Evolutionary conservation across 805 yeast genomes (phyloP).

Genomic region (Ogataea trehalophila): DNA sequence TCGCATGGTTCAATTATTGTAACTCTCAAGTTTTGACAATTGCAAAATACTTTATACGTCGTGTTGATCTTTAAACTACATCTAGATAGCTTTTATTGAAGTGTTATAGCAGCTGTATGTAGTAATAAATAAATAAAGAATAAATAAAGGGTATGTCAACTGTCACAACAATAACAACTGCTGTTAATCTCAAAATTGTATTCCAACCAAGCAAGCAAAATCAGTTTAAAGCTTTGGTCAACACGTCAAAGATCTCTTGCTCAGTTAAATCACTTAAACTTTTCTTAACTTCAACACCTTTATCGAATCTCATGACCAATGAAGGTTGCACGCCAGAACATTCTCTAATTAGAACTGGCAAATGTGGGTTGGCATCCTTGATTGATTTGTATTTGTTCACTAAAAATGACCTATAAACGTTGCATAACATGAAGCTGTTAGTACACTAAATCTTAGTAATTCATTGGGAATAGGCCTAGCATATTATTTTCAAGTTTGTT

Average conservation of each 20-base stretch:
- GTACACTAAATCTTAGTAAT: not conserved
- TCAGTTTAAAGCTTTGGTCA: slow-evolving; percentile 11
- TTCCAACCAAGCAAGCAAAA: not conserved
- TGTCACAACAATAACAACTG: too few species aligned
- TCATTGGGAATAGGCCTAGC: too few species aligned
- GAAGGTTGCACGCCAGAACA: slow-evolving; percentile 68
- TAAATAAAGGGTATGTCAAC: too few species aligned
- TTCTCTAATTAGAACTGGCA: slow-evolving; percentile 78
- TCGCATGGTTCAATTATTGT: too few species aligned
- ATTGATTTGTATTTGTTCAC: slow-evolving; percentile 60
- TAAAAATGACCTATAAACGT: slow-evolving; percentile 46
- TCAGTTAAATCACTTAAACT: slow-evolving; percentile 45
- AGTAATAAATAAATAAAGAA: not conserved
- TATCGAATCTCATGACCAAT: slow-evolving; percentile 67
- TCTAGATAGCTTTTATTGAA: too few species aligned
- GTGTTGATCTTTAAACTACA: too few species aligned
- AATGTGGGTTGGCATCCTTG: slow-evolving; percentile 54
- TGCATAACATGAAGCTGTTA: not conserved
- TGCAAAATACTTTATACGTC: too few species aligned
- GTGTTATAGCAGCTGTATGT: not conserved
- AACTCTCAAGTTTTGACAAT: too few species aligned
- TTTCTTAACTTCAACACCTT: slow-evolving; percentile 46
- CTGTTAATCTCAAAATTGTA: too few species aligned
- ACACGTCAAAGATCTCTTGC: slow-evolving; percentile 37
- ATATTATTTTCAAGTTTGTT: too few species aligned